Conservation (phyloP, 2,329 filamentous ascomycete species). For the Hypoxylon rubiginosum region DNA sequence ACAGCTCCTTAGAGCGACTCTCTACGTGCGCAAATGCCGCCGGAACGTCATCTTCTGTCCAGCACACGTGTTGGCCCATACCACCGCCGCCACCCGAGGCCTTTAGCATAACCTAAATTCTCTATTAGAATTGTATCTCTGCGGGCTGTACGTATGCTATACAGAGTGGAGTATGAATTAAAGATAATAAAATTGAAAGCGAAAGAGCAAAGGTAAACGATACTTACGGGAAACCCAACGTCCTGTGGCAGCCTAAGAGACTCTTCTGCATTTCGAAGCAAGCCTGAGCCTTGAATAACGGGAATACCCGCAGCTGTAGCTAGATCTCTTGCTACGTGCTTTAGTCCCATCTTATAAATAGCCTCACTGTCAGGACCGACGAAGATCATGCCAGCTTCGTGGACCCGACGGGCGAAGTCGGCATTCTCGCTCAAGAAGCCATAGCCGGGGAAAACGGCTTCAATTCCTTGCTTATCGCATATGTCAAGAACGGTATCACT, state of each 20-base stretch:
- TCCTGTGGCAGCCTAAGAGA: conserved; percentile 61
- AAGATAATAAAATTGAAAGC: not conserved
- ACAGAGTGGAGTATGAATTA: not conserved
- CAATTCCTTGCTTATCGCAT: conserved; percentile 55
- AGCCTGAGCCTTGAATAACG: conserved; percentile 52
- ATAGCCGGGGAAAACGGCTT: conserved; percentile 75
- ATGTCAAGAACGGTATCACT: conserved; percentile 38
- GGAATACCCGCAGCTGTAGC: conserved; percentile 56
- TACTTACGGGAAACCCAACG: conserved; percentile 56
- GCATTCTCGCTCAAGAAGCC: conserved; percentile 74
- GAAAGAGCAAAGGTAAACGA: not conserved
- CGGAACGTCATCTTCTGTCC: conserved; percentile 63
- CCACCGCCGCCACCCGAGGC: conserved; percentile 74
- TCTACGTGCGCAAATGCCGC: conserved; percentile 67
- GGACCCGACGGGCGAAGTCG: conserved; percentile 66
- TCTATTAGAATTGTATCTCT: not conserved
- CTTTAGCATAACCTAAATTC: conserved; percentile 62
- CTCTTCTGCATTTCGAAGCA: conserved; percentile 55
- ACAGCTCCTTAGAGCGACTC: conserved; percentile 68
- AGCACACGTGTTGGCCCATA: conserved; percentile 72
- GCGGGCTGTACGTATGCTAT: not conserved
- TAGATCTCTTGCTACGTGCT: conserved; percentile 42
- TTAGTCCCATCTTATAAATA: conserved; percentile 59
- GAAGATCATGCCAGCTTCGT: conserved; percentile 67
- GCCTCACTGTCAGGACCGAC: conserved; percentile 67